These are phyloP conservation scores for Amanita fuliginea DNA, from an alignment of 768 basidiomycete species.

Conservation along the genomic window DNA sequence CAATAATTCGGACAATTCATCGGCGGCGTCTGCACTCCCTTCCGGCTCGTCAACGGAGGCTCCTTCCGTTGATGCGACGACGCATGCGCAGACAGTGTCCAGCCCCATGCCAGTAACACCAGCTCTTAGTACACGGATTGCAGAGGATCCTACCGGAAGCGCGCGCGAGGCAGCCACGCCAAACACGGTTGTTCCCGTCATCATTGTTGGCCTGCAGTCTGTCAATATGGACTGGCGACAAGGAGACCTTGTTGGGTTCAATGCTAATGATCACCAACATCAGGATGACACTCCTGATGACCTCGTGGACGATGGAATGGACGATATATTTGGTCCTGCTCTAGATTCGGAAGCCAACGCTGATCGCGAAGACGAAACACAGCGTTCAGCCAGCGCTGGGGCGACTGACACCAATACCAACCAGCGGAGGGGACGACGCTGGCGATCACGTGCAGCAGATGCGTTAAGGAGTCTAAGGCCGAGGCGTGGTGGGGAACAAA, in stretches of 20 bases:
- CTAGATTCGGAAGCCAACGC: background rate
- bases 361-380: background rate
- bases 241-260: constrained; percentile 5
- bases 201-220: constrained; percentile 74
- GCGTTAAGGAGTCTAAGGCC: constrained; percentile 46
- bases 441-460: constrained; percentile 56
- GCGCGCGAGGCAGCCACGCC: background rate
- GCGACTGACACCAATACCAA: background rate
- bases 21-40: constrained; percentile 7
- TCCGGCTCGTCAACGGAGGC: constrained; percentile 9
- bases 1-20: constrained; percentile 1
- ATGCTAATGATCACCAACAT: constrained; percentile 6
- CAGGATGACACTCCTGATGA: constrained; percentile 6
- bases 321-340: constrained; percentile 4
- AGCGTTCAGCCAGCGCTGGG: background rate
- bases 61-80: constrained; percentile 1
- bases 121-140: constrained; percentile 9
- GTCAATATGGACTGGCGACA: constrained; percentile 40
- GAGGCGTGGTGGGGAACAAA: constrained; percentile 17
- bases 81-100: constrained; percentile 4
- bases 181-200: constrained; percentile 65
- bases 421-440: constrained; percentile 18
- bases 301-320: constrained; percentile 5
- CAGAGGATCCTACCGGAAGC: constrained; percentile 5
- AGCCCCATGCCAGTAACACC: constrained; percentile 1